phyloP scores from a whole-genome alignment of 108 stramenopile genomes.

The Nannochloropsis oceanica region DNA sequence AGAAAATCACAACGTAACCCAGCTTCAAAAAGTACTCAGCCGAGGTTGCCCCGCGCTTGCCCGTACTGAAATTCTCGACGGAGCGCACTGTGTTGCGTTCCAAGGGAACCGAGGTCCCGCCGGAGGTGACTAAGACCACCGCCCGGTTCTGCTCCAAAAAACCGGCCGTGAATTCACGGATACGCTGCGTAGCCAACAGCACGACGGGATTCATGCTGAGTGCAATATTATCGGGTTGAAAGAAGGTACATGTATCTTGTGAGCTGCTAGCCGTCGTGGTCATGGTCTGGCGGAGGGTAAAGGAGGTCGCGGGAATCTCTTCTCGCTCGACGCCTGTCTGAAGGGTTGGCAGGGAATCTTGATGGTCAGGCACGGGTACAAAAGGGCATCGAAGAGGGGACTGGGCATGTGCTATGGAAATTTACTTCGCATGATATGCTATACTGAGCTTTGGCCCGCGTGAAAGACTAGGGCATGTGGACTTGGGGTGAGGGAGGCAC shows the following conservation, averaged over 20 bases:
- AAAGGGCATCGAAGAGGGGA: too few species aligned
- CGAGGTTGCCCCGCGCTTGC: conserved; percentile 62
- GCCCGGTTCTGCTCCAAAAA: conserved; percentile 1
- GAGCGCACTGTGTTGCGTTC: conserved; percentile 70
- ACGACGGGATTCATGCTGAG: neutral
- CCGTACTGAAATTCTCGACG: conserved; percentile 90
- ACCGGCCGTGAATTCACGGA: neutral
- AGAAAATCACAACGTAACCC: conserved; percentile 79
- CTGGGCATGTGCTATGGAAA: too few species aligned
- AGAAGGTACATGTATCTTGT: neutral
- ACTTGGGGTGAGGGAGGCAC: too few species aligned
- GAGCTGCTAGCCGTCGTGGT: too few species aligned
- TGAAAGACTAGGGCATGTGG: too few species aligned
- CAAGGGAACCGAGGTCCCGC: conserved; percentile 48
- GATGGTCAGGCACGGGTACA: too few species aligned
- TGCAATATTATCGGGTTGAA: neutral
- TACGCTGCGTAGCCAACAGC: neutral
- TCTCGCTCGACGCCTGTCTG: too few species aligned
- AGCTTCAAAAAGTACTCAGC: conserved; percentile 68
- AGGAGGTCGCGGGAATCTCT: too few species aligned
- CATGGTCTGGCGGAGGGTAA: too few species aligned
- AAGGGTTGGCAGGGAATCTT: too few species aligned
- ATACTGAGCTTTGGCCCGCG: too few species aligned
- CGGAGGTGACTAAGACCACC: conserved; percentile 38
- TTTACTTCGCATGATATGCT: too few species aligned